These are phyloP conservation scores for Verticillium alfalfae DNA, from an alignment of 2,329 filamentous ascomycete genomes.

Conservation along the genomic window DNA sequence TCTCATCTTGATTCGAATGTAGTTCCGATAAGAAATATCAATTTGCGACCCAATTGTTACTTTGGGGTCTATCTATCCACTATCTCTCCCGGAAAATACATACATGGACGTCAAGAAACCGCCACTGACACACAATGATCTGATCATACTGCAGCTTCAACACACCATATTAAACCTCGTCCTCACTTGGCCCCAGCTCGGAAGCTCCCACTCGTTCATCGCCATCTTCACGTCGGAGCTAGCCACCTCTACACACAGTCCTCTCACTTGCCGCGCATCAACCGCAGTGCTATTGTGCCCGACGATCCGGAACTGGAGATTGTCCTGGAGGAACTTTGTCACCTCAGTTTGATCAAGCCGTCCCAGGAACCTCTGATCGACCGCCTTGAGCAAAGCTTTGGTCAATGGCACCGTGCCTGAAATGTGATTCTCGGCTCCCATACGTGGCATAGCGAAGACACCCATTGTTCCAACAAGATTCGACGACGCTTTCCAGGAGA, in stretches of 20 bases:
- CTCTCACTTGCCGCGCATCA: conserved; percentile 19
- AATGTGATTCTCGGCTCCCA: conserved; percentile 26
- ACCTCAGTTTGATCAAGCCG: conserved; percentile 29
- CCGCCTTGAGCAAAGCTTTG: conserved; percentile 36
- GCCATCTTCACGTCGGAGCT: conserved; percentile 30
- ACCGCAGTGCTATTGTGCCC: conserved; percentile 19
- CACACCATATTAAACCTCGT: conserved; percentile 8
- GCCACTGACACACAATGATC: neutral
- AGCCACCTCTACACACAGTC: conserved; percentile 27
- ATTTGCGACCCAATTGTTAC: neutral
- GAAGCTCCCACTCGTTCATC: conserved; percentile 23
- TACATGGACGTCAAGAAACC: neutral
- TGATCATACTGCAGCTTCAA: neutral
- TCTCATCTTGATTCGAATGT: neutral
- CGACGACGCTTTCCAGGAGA: conserved; percentile 43
- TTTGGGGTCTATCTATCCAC: neutral
- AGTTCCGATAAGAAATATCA: neutral
- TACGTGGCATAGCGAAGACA: conserved; percentile 41
- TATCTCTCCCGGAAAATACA: neutral
- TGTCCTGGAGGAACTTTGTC: conserved; percentile 32
- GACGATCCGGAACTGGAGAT: conserved; percentile 27
- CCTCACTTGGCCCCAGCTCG: conserved; percentile 26
- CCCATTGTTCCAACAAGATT: conserved; percentile 59
- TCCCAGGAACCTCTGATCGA: conserved; percentile 27
- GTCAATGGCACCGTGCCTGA: conserved; percentile 49